These are phyloP conservation scores for Endogone sp. DNA, from an alignment of 192 early-diverging fungal genomes.

Conservation along the genomic window DNA sequence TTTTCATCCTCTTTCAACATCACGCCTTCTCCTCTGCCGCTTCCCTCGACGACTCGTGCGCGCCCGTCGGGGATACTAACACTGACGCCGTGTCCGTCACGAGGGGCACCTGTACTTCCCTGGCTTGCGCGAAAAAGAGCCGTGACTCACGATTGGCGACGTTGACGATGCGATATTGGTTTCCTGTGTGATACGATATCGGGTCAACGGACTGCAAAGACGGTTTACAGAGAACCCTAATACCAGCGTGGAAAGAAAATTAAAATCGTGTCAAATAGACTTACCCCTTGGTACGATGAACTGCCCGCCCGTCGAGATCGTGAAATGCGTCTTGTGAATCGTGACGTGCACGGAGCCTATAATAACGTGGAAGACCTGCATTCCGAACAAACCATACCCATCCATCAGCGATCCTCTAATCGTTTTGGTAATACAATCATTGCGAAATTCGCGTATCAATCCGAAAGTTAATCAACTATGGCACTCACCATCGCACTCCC, in stretches of 20 bases:
- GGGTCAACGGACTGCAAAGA: too few species aligned
- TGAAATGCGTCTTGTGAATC: constrained; percentile 42
- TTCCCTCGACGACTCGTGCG: background rate
- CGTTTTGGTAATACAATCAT: too few species aligned
- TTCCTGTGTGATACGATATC: background rate
- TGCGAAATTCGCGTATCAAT: too few species aligned
- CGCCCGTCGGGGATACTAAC: background rate
- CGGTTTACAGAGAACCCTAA: too few species aligned
- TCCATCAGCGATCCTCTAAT: too few species aligned
- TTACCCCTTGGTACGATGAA: constrained; percentile 55
- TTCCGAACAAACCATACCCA: too few species aligned
- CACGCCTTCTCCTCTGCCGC: background rate
- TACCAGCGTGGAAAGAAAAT: too few species aligned
- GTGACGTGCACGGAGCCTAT: constrained; percentile 35
- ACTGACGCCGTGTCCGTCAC: background rate
- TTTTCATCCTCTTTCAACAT: background rate
- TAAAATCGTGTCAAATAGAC: background rate
- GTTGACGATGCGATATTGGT: background rate
- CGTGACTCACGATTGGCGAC: background rate
- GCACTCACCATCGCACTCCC: constrained; percentile 39
- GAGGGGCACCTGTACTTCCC: background rate
- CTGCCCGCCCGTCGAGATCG: constrained; percentile 27
- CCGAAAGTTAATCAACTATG: background rate
- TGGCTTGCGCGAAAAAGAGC: background rate
- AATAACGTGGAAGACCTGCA: constrained; percentile 41